These are phyloP conservation scores for Candida ascalaphidarum DNA, from an alignment of 805 yeast species.

Conservation along the genomic window DNA sequence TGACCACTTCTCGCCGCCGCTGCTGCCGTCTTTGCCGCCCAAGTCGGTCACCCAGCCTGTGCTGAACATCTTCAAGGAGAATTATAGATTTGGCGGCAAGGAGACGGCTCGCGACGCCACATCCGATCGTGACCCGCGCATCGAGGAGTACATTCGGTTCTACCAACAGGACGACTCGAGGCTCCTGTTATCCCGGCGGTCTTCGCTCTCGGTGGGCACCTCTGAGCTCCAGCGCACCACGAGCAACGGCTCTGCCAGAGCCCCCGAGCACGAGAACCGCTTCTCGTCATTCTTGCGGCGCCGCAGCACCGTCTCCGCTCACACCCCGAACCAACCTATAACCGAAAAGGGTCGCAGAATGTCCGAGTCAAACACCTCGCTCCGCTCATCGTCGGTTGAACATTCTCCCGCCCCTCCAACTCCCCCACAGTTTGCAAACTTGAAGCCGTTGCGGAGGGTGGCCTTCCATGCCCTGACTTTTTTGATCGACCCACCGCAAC, in stretches of 20 bases:
- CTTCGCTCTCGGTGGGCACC: neutral
- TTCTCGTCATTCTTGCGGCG: slow-evolving; percentile 22
- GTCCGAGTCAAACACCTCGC: slow-evolving; percentile 2
- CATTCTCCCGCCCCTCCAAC: neutral
- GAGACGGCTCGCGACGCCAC: slow-evolving; percentile 6
- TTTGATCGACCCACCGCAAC: slow-evolving; percentile 62
- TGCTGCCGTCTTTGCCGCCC: slow-evolving; percentile 2
- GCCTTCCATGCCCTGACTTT: slow-evolving; percentile 36
- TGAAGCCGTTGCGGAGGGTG: slow-evolving; percentile 32
- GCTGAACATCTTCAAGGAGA: slow-evolving; percentile 12
- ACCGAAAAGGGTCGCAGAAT: slow-evolving; percentile 9
- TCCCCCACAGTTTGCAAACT: slow-evolving; percentile 18
- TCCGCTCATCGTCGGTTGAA: neutral
- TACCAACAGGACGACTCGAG: slow-evolving; percentile 17
- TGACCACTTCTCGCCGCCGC: slow-evolving; percentile 4
- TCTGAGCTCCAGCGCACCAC: too few species aligned
- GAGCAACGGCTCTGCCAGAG: slow-evolving; percentile 9
- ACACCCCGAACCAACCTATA: slow-evolving; percentile 4
- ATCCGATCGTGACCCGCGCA: slow-evolving; percentile 17
- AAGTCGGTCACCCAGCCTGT: slow-evolving; percentile 1
- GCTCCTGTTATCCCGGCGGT: neutral
- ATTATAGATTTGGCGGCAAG: slow-evolving; percentile 8
- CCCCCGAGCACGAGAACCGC: slow-evolving; percentile 7
- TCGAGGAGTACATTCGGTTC: slow-evolving; percentile 28
- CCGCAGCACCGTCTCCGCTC: slow-evolving; percentile 9